Conservation (phyloP, 306 rosid species). For the Ochetophila trinervis region DNA sequence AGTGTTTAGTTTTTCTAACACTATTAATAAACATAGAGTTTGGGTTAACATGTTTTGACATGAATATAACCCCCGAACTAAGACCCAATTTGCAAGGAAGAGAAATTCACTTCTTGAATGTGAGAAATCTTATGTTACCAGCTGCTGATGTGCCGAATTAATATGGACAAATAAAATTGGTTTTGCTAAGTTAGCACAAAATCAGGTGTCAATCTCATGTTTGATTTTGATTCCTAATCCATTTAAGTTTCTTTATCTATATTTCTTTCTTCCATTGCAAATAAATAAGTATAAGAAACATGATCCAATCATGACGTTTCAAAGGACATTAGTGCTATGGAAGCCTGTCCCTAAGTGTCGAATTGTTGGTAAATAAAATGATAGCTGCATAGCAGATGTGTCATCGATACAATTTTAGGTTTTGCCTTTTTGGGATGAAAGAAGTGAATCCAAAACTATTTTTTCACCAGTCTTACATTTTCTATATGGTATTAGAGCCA, state of each 20-base stretch:
- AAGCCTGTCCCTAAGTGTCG: constrained; percentile 43
- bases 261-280: constrained; percentile 24
- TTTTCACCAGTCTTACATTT: no score
- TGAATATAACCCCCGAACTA: no score
- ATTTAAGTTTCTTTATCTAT: not conserved
- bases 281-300: constrained; percentile 42
- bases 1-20: no score
- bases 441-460: no score
- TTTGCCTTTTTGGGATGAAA: constrained; percentile 20
- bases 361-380: constrained; percentile 10
- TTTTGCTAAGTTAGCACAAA: constrained; percentile 39
- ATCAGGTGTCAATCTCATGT: constrained; percentile 34
- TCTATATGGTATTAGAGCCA: no score
- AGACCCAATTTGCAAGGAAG: no score
- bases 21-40: no score
- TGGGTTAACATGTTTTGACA: no score
- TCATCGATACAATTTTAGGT: no score
- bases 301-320: constrained; percentile 79
- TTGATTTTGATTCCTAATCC: not conserved
- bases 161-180: constrained; percentile 72
- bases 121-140: constrained; percentile 59
- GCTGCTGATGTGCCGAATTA: constrained; percentile 65
- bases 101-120: constrained; percentile 50
- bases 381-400: not conserved
- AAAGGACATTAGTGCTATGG: constrained; percentile 54